phyloP scores from a whole-genome alignment of 345 rosid species.

The Linum trigynum region DNA sequence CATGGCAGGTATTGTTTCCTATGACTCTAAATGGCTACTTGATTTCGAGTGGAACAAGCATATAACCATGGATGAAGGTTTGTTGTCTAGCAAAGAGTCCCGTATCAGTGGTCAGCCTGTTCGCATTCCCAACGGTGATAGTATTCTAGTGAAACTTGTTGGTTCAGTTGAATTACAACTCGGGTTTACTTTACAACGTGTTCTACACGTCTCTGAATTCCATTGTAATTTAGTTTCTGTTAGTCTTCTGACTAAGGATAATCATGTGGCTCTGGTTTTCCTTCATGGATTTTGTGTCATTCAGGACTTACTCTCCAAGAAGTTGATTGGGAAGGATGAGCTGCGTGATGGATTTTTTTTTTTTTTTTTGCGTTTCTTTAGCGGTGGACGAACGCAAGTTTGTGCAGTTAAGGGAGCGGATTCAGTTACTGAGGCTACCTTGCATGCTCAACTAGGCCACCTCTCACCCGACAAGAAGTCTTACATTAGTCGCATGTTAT shows the following conservation, averaged over 20 bases:
- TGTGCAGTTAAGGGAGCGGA: no score
- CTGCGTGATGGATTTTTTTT: neutral
- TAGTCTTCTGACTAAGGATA: neutral
- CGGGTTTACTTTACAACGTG: neutral
- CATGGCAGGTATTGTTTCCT: no score
- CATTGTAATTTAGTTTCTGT: neutral
- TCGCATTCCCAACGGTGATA: neutral
- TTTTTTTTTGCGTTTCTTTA: neutral
- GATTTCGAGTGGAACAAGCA: no score
- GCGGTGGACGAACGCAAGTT: neutral
- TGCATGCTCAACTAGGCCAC: neutral
- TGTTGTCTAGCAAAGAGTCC: no score
- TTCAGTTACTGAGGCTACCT: neutral
- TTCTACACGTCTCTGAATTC: neutral
- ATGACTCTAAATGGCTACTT: no score
- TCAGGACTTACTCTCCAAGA: neutral
- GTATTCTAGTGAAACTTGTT: neutral
- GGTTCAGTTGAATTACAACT: no score
- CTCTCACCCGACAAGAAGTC: neutral
- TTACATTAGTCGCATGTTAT: neutral
- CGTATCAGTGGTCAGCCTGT: neutral
- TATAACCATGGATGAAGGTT: no score
- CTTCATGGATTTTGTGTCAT: no score
- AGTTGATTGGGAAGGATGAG: constrained; percentile 13
- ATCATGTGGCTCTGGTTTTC: neutral